These are phyloP conservation scores for Lachancea meyersii DNA, from an alignment of 805 yeast species.

Conservation along the genomic window DNA sequence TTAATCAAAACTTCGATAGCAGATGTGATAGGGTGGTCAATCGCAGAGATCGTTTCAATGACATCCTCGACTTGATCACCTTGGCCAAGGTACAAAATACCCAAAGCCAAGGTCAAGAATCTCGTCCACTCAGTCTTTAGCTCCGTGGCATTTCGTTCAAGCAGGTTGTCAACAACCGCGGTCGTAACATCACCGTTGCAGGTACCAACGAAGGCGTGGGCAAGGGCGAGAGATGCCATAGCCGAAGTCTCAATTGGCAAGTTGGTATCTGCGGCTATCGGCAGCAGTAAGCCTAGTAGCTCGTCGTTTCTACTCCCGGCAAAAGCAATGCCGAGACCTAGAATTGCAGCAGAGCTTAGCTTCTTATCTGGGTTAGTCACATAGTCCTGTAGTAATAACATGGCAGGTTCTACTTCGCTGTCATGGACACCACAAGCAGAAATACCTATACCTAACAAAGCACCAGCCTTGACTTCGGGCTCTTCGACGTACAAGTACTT, in stretches of 20 bases:
- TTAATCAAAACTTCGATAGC: constrained; percentile 85
- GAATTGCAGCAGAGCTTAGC: constrained; percentile 73
- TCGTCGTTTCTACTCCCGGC: constrained; percentile 91
- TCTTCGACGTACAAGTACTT: constrained; percentile 81
- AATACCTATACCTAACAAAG: constrained; percentile 90
- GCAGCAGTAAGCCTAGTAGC: constrained; percentile 67
- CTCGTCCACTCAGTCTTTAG: constrained; percentile 81
- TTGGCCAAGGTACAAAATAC: constrained; percentile 86
- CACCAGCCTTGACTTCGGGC: constrained; percentile 90
- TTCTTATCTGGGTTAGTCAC: constrained; percentile 57
- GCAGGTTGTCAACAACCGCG: constrained; percentile 80
- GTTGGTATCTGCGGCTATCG: constrained; percentile 73
- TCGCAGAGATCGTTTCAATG: constrained; percentile 86
- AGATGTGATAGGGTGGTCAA: constrained; percentile 89
- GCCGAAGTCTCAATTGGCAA: constrained; percentile 73
- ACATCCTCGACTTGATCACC: constrained; percentile 93
- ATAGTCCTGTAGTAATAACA: constrained; percentile 78
- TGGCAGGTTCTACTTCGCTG: constrained; percentile 83
- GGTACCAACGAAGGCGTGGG: constrained; percentile 93
- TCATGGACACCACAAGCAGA: constrained; percentile 90
- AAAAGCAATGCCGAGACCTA: constrained; percentile 90
- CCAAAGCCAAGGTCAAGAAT: constrained; percentile 87
- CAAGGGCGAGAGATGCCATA: constrained; percentile 84
- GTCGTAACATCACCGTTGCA: constrained; percentile 92
- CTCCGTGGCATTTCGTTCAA: constrained; percentile 77